Evolutionary conservation across 768 basidiomycete species (phyloP), one percentile per base, ranked within the genome.

Genomic region (Suillus decipiens): DNA sequence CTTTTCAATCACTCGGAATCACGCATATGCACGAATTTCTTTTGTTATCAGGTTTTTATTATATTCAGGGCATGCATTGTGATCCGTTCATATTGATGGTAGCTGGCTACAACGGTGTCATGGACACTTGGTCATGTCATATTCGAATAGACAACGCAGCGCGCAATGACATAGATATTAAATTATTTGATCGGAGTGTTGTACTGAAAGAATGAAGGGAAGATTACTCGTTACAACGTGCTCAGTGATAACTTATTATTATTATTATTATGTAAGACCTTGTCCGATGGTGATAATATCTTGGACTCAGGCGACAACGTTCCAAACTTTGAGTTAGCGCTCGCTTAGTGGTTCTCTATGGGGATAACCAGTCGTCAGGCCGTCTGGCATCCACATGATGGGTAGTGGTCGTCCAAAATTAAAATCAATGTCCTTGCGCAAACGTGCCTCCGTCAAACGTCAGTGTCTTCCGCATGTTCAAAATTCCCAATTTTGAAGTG

Each of bases 31-130:
- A 39, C 5, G 36, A 56, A 10, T 64, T 45, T 63, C 50, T 60
- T 61, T 61, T 61, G 58, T 67, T 73, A 66, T 70, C 61, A 3
- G 50, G 70, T 62, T 64, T 57, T 66, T 63, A 68, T 56, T 6
- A 42, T 59, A 58, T 39, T 42, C n/a, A 42, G 3, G 48, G 55
- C 61, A 54, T 61, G 64, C 43, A 41, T 34, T 56, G n/a, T n/a
- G 50, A 43, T 61, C 36, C 60, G 56, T 63, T 28, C 28, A 31
- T 19, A 43, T 57, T 45, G 50, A 60, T 53, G 65, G 51, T 63
- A 60, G 68, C 71, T 56, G 55, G 66, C 63, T 60, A 63, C 56
- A 59, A 19, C 19, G 37, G 5, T 61, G 11, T 47, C 59, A 53
- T 64, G 55, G 64, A 63, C 45, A 14, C 53, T 14, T 31, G 43